phyloP scores from a whole-genome alignment of 2,329 filamentous ascomycete species.

The Nectriaceae sp. region DNA sequence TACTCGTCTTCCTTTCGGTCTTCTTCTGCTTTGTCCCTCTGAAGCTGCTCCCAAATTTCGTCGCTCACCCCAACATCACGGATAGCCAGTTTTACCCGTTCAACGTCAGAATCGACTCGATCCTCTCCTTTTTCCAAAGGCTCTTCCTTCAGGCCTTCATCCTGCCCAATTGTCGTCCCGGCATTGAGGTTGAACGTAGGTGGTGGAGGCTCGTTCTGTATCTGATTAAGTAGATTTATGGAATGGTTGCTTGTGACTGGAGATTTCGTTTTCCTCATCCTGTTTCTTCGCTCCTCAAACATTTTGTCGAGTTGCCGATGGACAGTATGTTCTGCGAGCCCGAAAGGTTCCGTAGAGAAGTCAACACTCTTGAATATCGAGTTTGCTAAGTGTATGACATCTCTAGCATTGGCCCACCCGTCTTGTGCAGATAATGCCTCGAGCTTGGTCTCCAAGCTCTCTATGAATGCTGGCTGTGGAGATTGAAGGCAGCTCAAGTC shows the following conservation, averaged over 20 bases:
- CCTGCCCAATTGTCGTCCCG: neutral
- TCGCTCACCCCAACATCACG: slow-evolving; percentile 63
- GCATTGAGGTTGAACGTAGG: neutral
- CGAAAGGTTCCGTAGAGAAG: slow-evolving; percentile 7
- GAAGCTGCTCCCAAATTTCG: slow-evolving; percentile 61
- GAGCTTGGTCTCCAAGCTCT: slow-evolving; percentile 34
- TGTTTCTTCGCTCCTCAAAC: slow-evolving; percentile 12
- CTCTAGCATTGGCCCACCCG: slow-evolving; percentile 65
- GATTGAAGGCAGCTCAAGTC: slow-evolving; percentile 30
- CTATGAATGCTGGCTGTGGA: slow-evolving; percentile 8
- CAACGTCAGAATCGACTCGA: neutral
- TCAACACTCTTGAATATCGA: slow-evolving; percentile 45
- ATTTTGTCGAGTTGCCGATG: slow-evolving; percentile 24
- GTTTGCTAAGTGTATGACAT: slow-evolving; percentile 57
- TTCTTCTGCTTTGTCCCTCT: slow-evolving; percentile 47
- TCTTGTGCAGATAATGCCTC: slow-evolving; percentile 40
- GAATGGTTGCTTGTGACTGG: neutral
- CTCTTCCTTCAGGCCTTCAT: neutral
- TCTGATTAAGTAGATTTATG: fast-evolving
- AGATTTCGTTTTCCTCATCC: slow-evolving; percentile 15
- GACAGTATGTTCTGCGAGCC: slow-evolving; percentile 20
- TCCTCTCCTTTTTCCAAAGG: slow-evolving; percentile 12
- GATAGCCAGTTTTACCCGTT: neutral
- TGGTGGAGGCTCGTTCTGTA: neutral
- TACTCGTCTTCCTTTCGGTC: slow-evolving; percentile 40